phyloP scores from a whole-genome alignment of 257 asterid genomes.

The Lavandula angustifolia region DNA sequence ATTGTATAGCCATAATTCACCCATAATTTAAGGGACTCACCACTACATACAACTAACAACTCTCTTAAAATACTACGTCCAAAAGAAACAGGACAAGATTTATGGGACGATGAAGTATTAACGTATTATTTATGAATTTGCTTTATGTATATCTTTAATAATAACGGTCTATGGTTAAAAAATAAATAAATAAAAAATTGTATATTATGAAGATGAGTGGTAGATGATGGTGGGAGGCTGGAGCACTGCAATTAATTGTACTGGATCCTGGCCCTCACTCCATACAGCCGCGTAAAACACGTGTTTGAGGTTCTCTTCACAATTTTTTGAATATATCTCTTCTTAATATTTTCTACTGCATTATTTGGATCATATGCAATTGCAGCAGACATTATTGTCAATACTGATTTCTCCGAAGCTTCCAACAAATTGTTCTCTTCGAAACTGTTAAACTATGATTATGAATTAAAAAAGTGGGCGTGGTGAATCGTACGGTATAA shows the following conservation, averaged over 20 bases:
- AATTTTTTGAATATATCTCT: neutral
- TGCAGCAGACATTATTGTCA: slow-evolving; percentile 28
- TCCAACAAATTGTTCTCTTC: slow-evolving; percentile 29
- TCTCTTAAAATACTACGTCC: too few relatives aligned
- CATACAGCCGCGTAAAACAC: slow-evolving; percentile 37
- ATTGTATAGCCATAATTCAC: too few relatives aligned
- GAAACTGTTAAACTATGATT: neutral
- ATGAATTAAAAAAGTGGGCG: neutral
- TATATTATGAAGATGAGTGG: neutral
- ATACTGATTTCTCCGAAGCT: slow-evolving; percentile 15
- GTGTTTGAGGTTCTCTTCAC: slow-evolving; percentile 31
- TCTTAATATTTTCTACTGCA: neutral
- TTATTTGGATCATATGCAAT: slow-evolving; percentile 14
- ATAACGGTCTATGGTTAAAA: too few relatives aligned
- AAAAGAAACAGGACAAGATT: too few relatives aligned
- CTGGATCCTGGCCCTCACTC: slow-evolving; percentile 15
- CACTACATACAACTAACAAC: too few relatives aligned
- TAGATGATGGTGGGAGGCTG: neutral
- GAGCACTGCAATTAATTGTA: neutral
- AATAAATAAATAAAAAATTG: too few relatives aligned
- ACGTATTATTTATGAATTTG: too few relatives aligned
- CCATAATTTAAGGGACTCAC: too few relatives aligned
- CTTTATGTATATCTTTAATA: too few relatives aligned
- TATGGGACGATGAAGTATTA: too few relatives aligned
- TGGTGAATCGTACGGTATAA: neutral